Evolutionary conservation across 2,329 filamentous ascomycete species (phyloP), one percentile per base, ranked within the genome.

Genomic region (Botrytis cinerea): DNA sequence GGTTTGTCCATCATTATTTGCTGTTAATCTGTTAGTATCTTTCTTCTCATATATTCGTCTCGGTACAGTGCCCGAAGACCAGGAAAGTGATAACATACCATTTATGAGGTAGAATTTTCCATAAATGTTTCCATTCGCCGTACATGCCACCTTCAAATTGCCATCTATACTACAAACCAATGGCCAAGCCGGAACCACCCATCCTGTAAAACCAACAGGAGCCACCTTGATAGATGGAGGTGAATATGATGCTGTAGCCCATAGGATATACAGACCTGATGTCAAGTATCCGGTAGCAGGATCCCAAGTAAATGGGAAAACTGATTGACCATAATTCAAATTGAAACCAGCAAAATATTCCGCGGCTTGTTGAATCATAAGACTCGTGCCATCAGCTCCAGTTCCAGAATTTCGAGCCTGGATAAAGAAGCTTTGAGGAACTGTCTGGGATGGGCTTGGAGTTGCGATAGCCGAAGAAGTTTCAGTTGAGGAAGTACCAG

Each of bases 291-390:
- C 60, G 2, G 70, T 71, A 9, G 7, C 14, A 20, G 70, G 18
- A 20, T 71, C 60, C 10, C 46, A 71, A 2, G n/a, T 32, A 9
- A 71, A 71, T 25, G 32, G 20, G n/a, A 66, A 71, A 35, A 38
- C 35, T 10, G 28, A 14, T 25, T 48, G 45, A 10, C 46, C 46
- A 57, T 66, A 71, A 32, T 14, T 7, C 2, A 48, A 25, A 46
- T 46, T 46, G 25, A 71, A 63, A 9, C 69, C 69, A n/a, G 59
- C 69, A 9, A 46, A 71, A 40, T 63, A 71, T 61, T 63, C 69
- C 12, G 57, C 10, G 9, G 54, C 28, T 48, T 62, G 45, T 62
- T 62, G 59, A 38, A 45, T 61, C 69, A 62, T 48, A 10, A 71
- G 45, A 20, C 32, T 8, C 4, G 32, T 63, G 22, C 28, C 28